These are phyloP conservation scores for Guadua angustifolia DNA, from an alignment of 176 grass and related monocot species.

Conservation along the genomic window DNA sequence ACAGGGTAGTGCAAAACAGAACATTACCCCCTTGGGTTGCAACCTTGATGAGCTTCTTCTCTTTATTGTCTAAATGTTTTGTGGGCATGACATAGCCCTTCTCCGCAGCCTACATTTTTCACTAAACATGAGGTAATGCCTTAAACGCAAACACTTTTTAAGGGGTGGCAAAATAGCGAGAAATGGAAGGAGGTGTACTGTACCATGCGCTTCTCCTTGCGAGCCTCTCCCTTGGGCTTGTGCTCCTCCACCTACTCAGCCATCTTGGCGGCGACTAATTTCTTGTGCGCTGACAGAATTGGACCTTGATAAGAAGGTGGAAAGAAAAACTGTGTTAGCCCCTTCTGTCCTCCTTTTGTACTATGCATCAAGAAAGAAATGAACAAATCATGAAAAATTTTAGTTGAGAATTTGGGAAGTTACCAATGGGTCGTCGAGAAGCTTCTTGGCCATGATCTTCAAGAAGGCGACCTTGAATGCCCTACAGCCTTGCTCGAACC, in stretches of 20 bases:
- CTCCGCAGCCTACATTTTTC: constrained; percentile 55
- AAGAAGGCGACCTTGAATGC: constrained; percentile 75
- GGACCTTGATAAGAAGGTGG: constrained; percentile 55
- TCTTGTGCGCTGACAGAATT: constrained; percentile 78
- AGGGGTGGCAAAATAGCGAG: neutral
- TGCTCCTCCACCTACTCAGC: constrained; percentile 67
- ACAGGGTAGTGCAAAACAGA: neutral
- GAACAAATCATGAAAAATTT: neutral
- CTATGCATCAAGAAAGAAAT: constrained; percentile 17
- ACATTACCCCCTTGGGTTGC: constrained; percentile 90
- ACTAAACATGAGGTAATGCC: constrained; percentile 19
- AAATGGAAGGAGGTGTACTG: neutral
- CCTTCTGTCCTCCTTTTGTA: too few relatives aligned
- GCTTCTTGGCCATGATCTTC: constrained; percentile 84
- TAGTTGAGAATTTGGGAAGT: neutral
- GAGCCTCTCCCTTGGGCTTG: constrained; percentile 64
- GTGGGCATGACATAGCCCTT: constrained; percentile 77
- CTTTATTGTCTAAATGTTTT: constrained; percentile 66
- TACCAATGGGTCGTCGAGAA: constrained; percentile 74
- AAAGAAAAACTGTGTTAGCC: neutral
- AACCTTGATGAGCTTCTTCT: constrained; percentile 78
- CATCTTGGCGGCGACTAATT: constrained; percentile 79
- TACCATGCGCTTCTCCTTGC: constrained; percentile 80
- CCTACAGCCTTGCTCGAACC: constrained; percentile 76
- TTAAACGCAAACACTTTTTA: neutral